Conservation (phyloP, 1,284 basidiomycete genomes). For the Microbotryum silenes-acaulis region DNA sequence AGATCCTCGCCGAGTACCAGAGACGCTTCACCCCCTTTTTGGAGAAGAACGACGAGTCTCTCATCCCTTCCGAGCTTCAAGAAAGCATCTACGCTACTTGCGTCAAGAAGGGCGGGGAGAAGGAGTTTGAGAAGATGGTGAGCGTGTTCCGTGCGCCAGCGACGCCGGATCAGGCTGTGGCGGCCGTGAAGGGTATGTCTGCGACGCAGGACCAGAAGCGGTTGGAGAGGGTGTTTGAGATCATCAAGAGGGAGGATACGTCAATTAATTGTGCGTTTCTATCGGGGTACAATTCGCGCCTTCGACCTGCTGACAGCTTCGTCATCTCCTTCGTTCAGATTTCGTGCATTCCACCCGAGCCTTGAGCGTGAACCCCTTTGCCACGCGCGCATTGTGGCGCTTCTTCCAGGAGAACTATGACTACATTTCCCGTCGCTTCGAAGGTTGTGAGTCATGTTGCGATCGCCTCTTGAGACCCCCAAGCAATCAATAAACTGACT, state of each 20-base stretch:
- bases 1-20: conserved; percentile 62
- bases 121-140: conserved; percentile 38
- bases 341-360: too few species aligned
- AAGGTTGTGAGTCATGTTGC: too few species aligned
- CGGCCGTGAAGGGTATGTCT: conserved; percentile 41
- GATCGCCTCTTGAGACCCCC: too few species aligned
- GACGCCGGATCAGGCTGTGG: conserved; percentile 43
- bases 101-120: conserved; percentile 5
- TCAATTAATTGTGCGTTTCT: conserved; percentile 19
- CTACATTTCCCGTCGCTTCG: too few species aligned
- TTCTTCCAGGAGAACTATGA: too few species aligned
- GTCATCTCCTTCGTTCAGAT: neutral
- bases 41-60: conserved; percentile 64
- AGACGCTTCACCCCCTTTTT: conserved; percentile 66
- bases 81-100: conserved; percentile 46
- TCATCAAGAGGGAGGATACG: conserved; percentile 40
- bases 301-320: too few species aligned
- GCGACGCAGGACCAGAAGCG: conserved; percentile 35
- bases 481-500: conserved; percentile 5
- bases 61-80: conserved; percentile 67
- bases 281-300: too few species aligned
- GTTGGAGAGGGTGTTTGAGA: conserved; percentile 38
- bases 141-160: conserved; percentile 64
- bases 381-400: too few species aligned
- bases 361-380: too few species aligned